Percentiles rank a stretch among this genome's conserved stretches.
These are phyloP conservation scores for Funneliformis caledonium DNA, from an alignment of 371 early-diverging fungal species.

Conservation along the genomic window DNA sequence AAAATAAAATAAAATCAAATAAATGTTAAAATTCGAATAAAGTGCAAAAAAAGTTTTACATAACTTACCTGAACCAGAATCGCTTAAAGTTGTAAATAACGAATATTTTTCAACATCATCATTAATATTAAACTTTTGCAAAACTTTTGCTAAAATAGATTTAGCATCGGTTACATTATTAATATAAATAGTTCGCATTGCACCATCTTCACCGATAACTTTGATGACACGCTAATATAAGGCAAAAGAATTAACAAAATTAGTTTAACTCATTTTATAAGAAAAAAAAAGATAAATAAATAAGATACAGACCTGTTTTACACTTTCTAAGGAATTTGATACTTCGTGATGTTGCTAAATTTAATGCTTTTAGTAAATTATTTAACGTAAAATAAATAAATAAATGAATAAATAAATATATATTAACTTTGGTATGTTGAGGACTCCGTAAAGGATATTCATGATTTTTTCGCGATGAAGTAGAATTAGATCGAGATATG, in stretches of 20 bases:
- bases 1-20: slow-evolving; percentile 8
- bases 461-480: background rate
- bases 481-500: too few relatives aligned
- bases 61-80: slow-evolving; percentile 59
- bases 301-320: slow-evolving; percentile 58
- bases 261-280: too few relatives aligned
- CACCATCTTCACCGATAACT: slow-evolving; percentile 71
- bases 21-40: too few relatives aligned
- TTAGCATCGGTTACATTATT: slow-evolving; percentile 59
- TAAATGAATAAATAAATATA: too few relatives aligned
- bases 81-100: slow-evolving; percentile 65
- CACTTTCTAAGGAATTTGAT: slow-evolving; percentile 64
- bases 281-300: background rate
- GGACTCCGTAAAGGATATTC: background rate
- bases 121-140: slow-evolving; percentile 71
- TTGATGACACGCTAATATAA: too few relatives aligned
- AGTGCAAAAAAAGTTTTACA: background rate
- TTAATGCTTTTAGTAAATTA: background rate
- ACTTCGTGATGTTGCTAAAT: slow-evolving; percentile 30
- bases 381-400: too few relatives aligned
- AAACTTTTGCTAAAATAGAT: slow-evolving; percentile 62
- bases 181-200: slow-evolving; percentile 67
- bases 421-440: too few relatives aligned
- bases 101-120: slow-evolving; percentile 65
- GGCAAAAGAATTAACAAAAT: too few relatives aligned